Evolutionary conservation across 805 yeast genomes (phyloP), one percentile per base, ranked within the genome.

Genomic region (Suhomyces sp.): DNA sequence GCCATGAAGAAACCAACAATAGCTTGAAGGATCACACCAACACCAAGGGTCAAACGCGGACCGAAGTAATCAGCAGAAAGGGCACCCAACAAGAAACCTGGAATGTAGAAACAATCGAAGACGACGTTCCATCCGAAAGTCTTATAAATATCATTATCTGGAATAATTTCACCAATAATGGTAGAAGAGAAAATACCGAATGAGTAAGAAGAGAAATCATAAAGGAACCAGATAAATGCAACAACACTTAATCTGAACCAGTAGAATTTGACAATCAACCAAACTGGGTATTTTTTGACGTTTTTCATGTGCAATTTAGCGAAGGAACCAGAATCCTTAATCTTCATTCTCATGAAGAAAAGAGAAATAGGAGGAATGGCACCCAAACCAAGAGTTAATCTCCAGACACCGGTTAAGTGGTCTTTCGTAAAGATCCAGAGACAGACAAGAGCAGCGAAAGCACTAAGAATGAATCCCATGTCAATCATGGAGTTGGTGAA

Each of bases 51-150:
- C 42, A 83, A 57, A 60, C 96, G 76, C 36, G 97, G 96, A n/a
- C 98, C 98, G 39, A 88, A 53, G 60, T 77, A 85, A 61, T 91
- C 97, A n/a, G 95, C 74, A 25, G 77, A 62, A 33, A 75, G 53
- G n/a, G 95, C 96, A 53, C 98, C 97, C 15, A 84, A 56, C 58
- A 88, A 76, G 1, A 95, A 74, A 48, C 97, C 98, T 10, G 97
- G 97, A 24, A 90, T 64, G 60, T 90, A 88, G 63, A 91, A 90
- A 51, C 84, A 67, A 62, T 88, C 87, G 51, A 90, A 74, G 5
- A 91, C 91, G 41, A 85, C 83, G 59, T 83, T 86, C 97, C 96
- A 91, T 33, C 96, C 96, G 62, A 88, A 86, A 16, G 85, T 74
- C 58, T 79, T 74, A 63, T 81, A 81, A 40, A 87, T 63, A 47